phyloP scores from a whole-genome alignment of 345 rosid species.

The Lepidium aucheri region DNA sequence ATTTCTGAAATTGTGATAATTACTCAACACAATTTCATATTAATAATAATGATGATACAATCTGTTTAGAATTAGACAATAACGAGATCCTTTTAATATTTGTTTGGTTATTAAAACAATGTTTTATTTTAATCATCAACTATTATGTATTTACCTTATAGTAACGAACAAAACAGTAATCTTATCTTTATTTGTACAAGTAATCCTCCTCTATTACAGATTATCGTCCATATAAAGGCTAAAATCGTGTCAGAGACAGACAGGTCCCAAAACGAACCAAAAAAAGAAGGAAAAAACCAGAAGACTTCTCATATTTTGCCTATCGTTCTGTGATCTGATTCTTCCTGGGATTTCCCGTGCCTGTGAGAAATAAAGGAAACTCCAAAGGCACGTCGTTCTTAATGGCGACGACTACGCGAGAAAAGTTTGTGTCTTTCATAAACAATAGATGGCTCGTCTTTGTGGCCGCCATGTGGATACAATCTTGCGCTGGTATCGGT shows the following conservation, averaged over 20 bases:
- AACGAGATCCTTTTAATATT: too few species aligned
- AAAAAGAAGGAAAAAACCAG: neutral
- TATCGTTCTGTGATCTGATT: conserved; percentile 2
- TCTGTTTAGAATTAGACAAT: too few species aligned
- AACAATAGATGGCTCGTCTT: conserved; percentile 93
- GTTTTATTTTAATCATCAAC: too few species aligned
- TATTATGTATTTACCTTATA: too few species aligned
- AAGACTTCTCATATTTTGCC: neutral
- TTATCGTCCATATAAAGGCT: neutral
- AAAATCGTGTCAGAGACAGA: neutral
- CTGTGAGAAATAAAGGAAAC: neutral
- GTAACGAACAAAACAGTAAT: too few species aligned
- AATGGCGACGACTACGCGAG: conserved; percentile 41
- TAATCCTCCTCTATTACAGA: too few species aligned
- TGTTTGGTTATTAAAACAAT: too few species aligned
- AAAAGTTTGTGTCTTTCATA: conserved; percentile 42
- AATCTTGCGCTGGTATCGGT: conserved; percentile 91
- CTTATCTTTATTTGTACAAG: too few species aligned
- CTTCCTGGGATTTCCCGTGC: neutral
- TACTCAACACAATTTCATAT: too few species aligned
- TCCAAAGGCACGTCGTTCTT: neutral
- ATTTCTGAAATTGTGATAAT: too few species aligned
- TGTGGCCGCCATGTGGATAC: conserved; percentile 99
- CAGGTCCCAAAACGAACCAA: neutral
- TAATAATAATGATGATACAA: too few species aligned